These are phyloP conservation scores for Coemansia biformis DNA, from an alignment of 192 early-diverging fungal species.

Conservation along the genomic window DNA sequence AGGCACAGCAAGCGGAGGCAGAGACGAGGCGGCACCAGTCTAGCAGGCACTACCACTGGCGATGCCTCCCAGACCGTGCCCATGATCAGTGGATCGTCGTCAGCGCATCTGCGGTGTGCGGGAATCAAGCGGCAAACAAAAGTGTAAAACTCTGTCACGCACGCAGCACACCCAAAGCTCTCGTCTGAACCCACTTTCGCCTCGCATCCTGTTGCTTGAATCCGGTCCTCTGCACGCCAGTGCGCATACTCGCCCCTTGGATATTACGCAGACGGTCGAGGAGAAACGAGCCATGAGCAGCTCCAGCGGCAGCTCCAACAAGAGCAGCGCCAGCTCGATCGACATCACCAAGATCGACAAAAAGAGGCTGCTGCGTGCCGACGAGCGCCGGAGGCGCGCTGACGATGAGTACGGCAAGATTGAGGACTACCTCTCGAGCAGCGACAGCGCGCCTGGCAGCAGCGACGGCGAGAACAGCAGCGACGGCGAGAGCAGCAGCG, in stretches of 20 bases:
- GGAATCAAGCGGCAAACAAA: too few relatives aligned
- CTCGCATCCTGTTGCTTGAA: too few relatives aligned
- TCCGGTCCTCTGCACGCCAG: too few relatives aligned
- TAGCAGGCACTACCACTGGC: too few relatives aligned
- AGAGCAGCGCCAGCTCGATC: background rate
- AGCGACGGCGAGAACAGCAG: slow-evolving; percentile 17
- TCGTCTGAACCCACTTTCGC: too few relatives aligned
- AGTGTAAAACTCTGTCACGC: too few relatives aligned
- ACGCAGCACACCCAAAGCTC: too few relatives aligned
- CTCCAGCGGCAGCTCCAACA: background rate
- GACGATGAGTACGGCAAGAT: slow-evolving; percentile 38
- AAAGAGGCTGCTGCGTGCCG: slow-evolving; percentile 37
- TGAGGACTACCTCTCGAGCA: slow-evolving; percentile 29
- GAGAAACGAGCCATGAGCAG: background rate
- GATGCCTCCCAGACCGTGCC: too few relatives aligned
- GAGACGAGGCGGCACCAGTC: background rate
- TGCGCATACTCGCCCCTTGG: too few relatives aligned
- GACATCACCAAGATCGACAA: slow-evolving; percentile 35
- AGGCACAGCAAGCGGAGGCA: background rate
- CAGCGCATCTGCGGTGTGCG: too few relatives aligned
- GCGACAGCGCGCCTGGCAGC: slow-evolving; percentile 1
- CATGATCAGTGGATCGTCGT: too few relatives aligned
- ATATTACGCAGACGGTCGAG: too few relatives aligned
- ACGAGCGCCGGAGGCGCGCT: slow-evolving; percentile 36
- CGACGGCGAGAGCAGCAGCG: slow-evolving; percentile 42